Evolutionary conservation across 257 asterid genomes (phyloP).

Genomic region (Cordia subcordata): DNA sequence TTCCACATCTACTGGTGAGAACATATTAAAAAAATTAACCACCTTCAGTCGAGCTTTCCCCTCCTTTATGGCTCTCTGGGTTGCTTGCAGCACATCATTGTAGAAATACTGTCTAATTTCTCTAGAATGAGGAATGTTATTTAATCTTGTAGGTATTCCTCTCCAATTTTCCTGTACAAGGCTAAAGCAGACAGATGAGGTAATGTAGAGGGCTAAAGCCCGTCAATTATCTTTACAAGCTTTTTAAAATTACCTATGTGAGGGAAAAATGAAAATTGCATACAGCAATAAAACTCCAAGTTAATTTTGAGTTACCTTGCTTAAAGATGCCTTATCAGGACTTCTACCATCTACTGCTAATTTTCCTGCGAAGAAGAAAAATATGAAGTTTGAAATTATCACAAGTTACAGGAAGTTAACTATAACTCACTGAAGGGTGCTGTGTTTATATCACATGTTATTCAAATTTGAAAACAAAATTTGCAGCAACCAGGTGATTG

Average conservation of each 20-base stretch:
- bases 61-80: constrained; percentile 65
- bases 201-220: constrained; percentile 11
- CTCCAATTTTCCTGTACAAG: constrained; percentile 70
- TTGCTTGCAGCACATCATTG: constrained; percentile 78
- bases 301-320: constrained; percentile 38
- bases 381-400: constrained; percentile 19
- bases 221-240: constrained; percentile 7
- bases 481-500: too few relatives aligned
- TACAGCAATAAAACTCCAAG: constrained; percentile 6
- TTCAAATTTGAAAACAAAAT: too few relatives aligned
- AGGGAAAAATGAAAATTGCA: constrained; percentile 4
- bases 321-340: constrained; percentile 28
- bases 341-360: constrained; percentile 26
- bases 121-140: constrained; percentile 95
- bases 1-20: constrained; percentile 11
- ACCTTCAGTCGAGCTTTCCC: constrained; percentile 94
- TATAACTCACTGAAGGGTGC: neutral
- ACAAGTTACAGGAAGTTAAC: constrained; percentile 12
- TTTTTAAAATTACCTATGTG: neutral
- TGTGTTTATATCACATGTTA: too few relatives aligned
- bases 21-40: constrained; percentile 10
- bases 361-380: constrained; percentile 32
- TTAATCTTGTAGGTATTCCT: constrained; percentile 90
- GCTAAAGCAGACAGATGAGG: constrained; percentile 18
- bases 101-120: constrained; percentile 91